Evolutionary conservation across 2,329 filamentous ascomycete species (phyloP), one percentile per base, ranked within the genome.

Genomic region (Ceratocystis ficicola): DNA sequence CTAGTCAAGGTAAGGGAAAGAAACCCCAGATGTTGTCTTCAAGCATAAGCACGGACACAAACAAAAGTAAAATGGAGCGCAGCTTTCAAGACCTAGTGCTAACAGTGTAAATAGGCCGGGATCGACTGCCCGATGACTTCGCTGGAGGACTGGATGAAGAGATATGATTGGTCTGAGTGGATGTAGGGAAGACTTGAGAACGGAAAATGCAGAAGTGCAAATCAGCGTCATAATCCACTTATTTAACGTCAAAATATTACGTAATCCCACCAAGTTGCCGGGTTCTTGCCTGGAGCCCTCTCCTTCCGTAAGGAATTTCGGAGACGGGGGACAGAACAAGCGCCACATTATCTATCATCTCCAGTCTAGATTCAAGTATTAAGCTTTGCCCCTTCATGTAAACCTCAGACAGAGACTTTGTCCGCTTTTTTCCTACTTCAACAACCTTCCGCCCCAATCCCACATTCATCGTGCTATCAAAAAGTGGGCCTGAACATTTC

Each of bases 61-160:
- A 41, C 36, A 41, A 3, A 4, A 41, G 36, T 41, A 41, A 12
- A 41, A 41, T 3, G 17, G n/a, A 20, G 44, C n/a, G 44, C 15
- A 48, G 28, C 5, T 8, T 10, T 8, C 1, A 6, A 7, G 2
- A 7, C 3, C 57, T 46, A 44, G 65, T 32, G 55, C n/a, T 61
- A 20, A 70, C 36, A 59, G 3, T 50, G 20, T 15, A 48, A 0
- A 7, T 50, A 78, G 78, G 73, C 75, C 5, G 77, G 77, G 0
- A 75, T 80, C 48, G 76, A 79, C 1, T 78, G 76, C 52, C 74
- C 75, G 0, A 78, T 78, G 75, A 76, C 75, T 2, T 73, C 70
- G 0, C 72, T 75, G 65, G 72, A 74, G 46, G 73, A 77, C 28
- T 77, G 73, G 71, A 71, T 74, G 0, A 70, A 70, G 50, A 72